Conservation (phyloP, 148 eudicot species). For the Camellia lanceoleosa region DNA sequence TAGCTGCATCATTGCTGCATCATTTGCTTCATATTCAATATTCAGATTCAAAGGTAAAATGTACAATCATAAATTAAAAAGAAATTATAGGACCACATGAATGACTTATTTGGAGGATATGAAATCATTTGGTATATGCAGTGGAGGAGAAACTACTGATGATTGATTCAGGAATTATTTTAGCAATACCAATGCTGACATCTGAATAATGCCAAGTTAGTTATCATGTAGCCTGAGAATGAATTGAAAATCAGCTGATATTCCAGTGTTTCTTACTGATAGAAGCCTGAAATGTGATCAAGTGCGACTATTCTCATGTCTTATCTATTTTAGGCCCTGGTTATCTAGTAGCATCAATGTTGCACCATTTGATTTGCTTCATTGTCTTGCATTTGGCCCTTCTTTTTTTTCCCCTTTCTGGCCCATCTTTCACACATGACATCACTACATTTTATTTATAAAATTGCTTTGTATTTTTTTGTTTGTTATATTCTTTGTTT, state of each 20-base stretch:
- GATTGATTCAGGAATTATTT: too few species aligned
- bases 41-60: neutral
- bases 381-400: neutral
- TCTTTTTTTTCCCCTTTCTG: neutral
- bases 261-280: neutral
- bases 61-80: neutral
- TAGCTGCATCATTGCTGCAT: slow-evolving; percentile 2
- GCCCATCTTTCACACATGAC: neutral
- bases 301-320: neutral
- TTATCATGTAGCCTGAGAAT: neutral
- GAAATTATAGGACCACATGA: neutral
- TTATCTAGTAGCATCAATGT: slow-evolving; percentile 15
- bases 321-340: neutral
- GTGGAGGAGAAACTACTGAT: neutral
- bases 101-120: neutral
- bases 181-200: too few species aligned
- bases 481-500: neutral
- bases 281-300: neutral
- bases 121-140: neutral
- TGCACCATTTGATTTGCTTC: neutral
- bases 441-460: neutral
- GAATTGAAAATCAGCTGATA: neutral
- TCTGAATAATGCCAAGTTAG: too few species aligned
- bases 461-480: neutral
- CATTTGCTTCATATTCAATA: neutral